Evolutionary conservation across 495 filamentous ascomycete genomes (phyloP).

Genomic region (Bombardia bombarda): DNA sequence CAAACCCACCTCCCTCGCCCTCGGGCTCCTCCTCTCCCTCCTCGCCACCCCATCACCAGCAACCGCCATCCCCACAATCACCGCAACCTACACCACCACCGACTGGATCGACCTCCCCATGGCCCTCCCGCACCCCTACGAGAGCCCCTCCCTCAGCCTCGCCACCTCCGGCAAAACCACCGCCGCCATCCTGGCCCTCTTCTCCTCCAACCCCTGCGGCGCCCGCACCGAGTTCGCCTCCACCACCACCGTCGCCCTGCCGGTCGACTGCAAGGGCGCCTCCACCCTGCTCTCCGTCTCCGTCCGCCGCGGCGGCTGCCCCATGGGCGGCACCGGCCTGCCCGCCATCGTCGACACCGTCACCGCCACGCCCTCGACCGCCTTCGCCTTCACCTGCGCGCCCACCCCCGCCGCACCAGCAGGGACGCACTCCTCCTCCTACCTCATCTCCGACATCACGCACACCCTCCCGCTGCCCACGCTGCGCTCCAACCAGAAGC

Average conservation of each 20-base stretch:
- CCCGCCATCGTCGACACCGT: constrained; percentile 3
- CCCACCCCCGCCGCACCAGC: constrained; percentile 1
- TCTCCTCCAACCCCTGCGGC: constrained; percentile 4
- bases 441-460: not conserved
- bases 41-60: not conserved
- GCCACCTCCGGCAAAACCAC: not conserved
- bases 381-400: constrained; percentile 3
- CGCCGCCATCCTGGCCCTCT: not conserved
- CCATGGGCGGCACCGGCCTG: constrained; percentile 1
- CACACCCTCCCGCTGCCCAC: constrained; percentile 2
- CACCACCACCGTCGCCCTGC: constrained; percentile 6
- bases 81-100: not conserved
- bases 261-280: constrained; percentile 6
- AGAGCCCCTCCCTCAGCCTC: not conserved
- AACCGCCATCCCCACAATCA: not conserved
- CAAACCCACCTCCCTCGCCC: not conserved
- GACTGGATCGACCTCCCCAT: not conserved
- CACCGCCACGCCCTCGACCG: constrained; percentile 1
- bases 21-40: not conserved
- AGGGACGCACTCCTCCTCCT: not conserved
- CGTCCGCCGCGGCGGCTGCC: not conserved
- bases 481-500: constrained; percentile 1
- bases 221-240: constrained; percentile 4
- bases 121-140: not conserved
- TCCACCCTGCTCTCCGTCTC: not conserved